These are phyloP conservation scores for Pyrus bretschneideri DNA, from an alignment of 306 rosid species.

Conservation along the genomic window DNA sequence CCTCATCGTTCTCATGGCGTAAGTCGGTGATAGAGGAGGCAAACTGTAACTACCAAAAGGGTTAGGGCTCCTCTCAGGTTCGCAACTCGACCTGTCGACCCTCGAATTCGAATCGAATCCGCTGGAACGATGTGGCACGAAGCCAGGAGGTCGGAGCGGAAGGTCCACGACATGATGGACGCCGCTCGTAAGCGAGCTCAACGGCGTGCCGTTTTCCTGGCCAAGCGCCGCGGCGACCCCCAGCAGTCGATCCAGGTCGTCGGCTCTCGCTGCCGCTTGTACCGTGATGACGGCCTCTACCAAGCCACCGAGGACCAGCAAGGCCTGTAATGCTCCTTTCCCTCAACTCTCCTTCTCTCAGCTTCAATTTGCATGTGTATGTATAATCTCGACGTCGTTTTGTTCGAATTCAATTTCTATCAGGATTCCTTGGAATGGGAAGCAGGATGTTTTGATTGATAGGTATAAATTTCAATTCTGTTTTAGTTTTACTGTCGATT, in stretches of 20 bases:
- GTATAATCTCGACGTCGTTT: neutral
- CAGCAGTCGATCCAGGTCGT: conserved; percentile 75
- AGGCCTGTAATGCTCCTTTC: conserved; percentile 65
- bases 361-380: neutral
- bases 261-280: conserved; percentile 69
- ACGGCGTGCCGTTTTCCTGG: conserved; percentile 80
- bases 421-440: conserved; percentile 99
- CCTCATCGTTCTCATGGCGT: neutral
- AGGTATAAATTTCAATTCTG: conserved; percentile 33
- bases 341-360: neutral
- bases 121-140: conserved; percentile 82
- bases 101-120: neutral
- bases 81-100: neutral
- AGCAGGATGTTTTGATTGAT: conserved; percentile 85
- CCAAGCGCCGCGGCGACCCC: conserved; percentile 96
- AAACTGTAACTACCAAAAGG: neutral
- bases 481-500: neutral
- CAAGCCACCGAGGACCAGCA: conserved; percentile 94
- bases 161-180: conserved; percentile 99
- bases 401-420: neutral
- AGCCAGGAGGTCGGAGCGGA: conserved; percentile 92
- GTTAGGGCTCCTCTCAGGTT: neutral
- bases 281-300: conserved; percentile 88
- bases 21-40: no score
- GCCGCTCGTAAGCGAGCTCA: conserved; percentile 97